Conservation (phyloP, 1,284 basidiomycete genomes). For the Macrocystidia cucumis region DNA sequence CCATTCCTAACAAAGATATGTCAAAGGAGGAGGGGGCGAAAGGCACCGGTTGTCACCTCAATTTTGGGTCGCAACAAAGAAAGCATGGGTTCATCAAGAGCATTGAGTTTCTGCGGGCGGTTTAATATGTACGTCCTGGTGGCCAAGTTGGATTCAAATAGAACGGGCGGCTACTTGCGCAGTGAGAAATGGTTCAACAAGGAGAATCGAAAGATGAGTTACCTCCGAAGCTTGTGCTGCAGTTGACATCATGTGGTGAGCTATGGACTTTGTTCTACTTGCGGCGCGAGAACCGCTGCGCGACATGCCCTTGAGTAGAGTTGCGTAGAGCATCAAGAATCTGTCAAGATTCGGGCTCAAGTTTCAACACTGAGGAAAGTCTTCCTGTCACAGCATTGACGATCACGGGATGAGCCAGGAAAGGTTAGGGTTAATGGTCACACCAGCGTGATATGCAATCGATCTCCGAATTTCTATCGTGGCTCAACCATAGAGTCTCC, state of each 20-base stretch:
- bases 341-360: conserved; percentile 3
- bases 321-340: conserved; percentile 20
- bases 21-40: conserved; percentile 5
- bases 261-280: conserved; percentile 46
- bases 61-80: conserved; percentile 64
- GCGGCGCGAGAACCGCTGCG: conserved; percentile 28
- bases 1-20: conserved; percentile 59
- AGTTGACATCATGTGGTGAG: conserved; percentile 54
- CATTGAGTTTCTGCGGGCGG: conserved; percentile 80
- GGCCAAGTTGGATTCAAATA: conserved; percentile 61
- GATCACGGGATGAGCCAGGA: too few species aligned
- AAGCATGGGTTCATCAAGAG: conserved; percentile 84
- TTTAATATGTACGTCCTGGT: conserved; percentile 75
- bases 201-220: conserved; percentile 13
- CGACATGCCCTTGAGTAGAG: conserved; percentile 36
- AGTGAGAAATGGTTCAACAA: conserved; percentile 5
- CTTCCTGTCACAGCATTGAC: too few species aligned
- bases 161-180: conserved; percentile 42
- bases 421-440: conserved; percentile 13
- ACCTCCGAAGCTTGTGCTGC: conserved; percentile 26
- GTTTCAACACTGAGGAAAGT: too few species aligned
- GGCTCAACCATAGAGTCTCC: too few species aligned
- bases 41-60: conserved; percentile 37
- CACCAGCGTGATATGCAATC: too few species aligned
- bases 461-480: too few species aligned